phyloP scores from a whole-genome alignment of 2,329 filamentous ascomycete species.

The Exophiala calicioides region DNA sequence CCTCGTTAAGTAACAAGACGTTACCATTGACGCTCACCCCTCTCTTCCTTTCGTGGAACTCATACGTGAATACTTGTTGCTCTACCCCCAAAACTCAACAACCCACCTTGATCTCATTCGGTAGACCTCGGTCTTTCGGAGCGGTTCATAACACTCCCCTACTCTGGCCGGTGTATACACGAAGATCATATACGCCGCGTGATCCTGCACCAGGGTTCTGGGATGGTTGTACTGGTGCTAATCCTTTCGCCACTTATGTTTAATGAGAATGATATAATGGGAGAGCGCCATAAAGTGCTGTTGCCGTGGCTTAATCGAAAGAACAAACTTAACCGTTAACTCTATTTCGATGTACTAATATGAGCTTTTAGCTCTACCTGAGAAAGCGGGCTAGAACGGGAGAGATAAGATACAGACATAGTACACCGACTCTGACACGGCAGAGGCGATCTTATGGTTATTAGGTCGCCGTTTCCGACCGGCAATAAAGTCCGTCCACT shows the following conservation, averaged over 20 bases:
- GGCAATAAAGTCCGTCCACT: conserved; percentile 26
- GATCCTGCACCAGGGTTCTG: conserved; percentile 22
- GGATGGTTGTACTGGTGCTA: conserved; percentile 23
- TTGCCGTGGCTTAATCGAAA: conserved; percentile 20
- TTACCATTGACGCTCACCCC: too few relatives aligned
- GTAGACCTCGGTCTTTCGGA: too few relatives aligned
- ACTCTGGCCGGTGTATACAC: conserved; percentile 27
- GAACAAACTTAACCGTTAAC: conserved; percentile 16
- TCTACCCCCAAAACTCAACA: too few relatives aligned
- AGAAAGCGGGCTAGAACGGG: conserved; percentile 2
- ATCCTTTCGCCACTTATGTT: conserved; percentile 28
- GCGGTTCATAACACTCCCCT: too few relatives aligned
- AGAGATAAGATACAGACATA: conserved; percentile 20
- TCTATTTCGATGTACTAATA: conserved; percentile 27
- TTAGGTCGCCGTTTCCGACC: conserved; percentile 22
- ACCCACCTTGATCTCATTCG: too few relatives aligned
- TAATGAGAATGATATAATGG: conserved; percentile 26
- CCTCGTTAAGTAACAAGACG: too few relatives aligned
- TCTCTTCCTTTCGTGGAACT: too few relatives aligned
- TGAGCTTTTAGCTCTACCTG: conserved; percentile 12
- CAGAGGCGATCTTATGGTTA: conserved; percentile 23
- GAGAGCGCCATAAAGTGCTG: conserved; percentile 25
- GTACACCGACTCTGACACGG: conserved; percentile 22
- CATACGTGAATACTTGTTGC: too few relatives aligned
- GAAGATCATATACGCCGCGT: conserved; percentile 22